These are phyloP conservation scores for Erodium texanum DNA, from an alignment of 441 rosid genomes.

Conservation along the genomic window DNA sequence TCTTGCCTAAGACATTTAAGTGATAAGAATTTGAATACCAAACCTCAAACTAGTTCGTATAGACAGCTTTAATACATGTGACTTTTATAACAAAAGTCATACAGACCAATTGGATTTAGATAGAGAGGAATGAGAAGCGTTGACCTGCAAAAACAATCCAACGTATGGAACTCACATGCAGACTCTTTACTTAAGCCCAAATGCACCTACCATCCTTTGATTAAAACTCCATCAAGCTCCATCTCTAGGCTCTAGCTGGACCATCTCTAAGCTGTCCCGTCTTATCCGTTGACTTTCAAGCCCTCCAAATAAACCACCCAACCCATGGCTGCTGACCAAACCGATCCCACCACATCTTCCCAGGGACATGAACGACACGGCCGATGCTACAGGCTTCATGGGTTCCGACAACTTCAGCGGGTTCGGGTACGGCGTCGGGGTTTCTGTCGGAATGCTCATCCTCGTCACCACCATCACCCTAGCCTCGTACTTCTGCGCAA, in stretches of 20 bases:
- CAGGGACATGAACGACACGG: not conserved
- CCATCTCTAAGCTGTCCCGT: too few relatives aligned
- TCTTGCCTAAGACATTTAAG: too few relatives aligned
- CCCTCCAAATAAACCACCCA: not conserved
- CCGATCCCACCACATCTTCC: not conserved
- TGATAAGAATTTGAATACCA: too few relatives aligned
- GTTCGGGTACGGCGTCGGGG: not conserved
- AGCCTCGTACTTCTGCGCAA: not conserved
- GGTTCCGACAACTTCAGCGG: conserved; percentile 1
- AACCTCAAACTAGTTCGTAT: too few relatives aligned
- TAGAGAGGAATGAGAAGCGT: not conserved
- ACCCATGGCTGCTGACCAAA: not conserved
- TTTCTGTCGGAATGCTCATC: not conserved
- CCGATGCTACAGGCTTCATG: not conserved
- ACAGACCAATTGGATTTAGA: too few relatives aligned
- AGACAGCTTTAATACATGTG: too few relatives aligned
- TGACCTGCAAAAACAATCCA: not conserved
- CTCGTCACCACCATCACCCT: not conserved
- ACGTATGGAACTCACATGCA: not conserved
- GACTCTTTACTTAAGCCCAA: not conserved
- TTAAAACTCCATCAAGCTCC: not conserved
- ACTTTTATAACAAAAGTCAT: too few relatives aligned
- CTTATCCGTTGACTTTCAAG: not conserved
- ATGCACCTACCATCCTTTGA: not conserved
- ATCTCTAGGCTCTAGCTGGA: not conserved